These are phyloP conservation scores for Talaromyces rugulosus DNA, from an alignment of 2,329 filamentous ascomycete species.

Conservation along the genomic window DNA sequence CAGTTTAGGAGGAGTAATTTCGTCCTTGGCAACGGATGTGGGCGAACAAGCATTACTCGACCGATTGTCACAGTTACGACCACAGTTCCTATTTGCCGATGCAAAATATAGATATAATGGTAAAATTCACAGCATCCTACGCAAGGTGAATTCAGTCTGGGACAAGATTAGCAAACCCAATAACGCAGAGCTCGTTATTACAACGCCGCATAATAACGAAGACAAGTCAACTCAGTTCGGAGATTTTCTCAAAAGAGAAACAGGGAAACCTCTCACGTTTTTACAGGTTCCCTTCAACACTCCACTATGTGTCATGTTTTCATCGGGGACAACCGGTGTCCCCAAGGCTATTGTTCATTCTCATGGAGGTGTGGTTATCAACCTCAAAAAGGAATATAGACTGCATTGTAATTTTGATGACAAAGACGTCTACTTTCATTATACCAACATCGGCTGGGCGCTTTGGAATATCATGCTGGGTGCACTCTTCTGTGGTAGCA, in stretches of 20 bases:
- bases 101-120: conserved; percentile 1
- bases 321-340: conserved; percentile 40
- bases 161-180: neutral
- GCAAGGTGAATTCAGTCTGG: conserved; percentile 1
- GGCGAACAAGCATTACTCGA: conserved; percentile 2
- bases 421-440: conserved; percentile 42
- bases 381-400: conserved; percentile 41
- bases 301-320: conserved; percentile 43
- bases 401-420: conserved; percentile 42
- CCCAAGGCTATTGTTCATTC: conserved; percentile 46
- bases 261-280: conserved; percentile 31
- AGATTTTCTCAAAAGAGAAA: neutral
- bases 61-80: neutral
- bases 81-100: neutral
- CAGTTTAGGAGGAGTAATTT: neutral
- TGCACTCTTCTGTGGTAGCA: conserved; percentile 39
- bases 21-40: neutral
- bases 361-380: conserved; percentile 38
- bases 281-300: conserved; percentile 37
- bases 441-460: conserved; percentile 45
- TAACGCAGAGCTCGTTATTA: conserved; percentile 1
- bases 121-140: neutral
- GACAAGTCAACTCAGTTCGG: neutral
- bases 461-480: conserved; percentile 45
- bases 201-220: neutral